Base-by-base conservation (phyloP, 2,329 filamentous ascomycete genomes). In the Fusarium sp. region DNA sequence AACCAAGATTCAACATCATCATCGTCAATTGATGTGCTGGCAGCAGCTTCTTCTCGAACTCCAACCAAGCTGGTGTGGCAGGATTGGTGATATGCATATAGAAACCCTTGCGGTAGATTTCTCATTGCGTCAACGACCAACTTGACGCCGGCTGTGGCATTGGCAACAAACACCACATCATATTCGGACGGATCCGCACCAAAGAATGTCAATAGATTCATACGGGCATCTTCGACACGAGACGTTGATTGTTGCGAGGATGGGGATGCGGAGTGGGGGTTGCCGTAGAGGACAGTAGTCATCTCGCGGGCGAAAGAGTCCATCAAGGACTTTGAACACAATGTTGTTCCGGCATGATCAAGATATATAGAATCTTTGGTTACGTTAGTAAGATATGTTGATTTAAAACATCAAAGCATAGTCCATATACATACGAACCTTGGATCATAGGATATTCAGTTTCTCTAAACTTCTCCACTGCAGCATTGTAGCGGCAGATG, bases 291-390 rank as follows among this genome's bases (percentile, higher is more conserved):
- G 72, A 90, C 92, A 6, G 87, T 84, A 26, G 91, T 90, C 86
- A 98, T 91, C 62, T 96, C 92, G n/a, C 82, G 79, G 10, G 93
- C 89, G 80, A 97, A 97, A 24, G 82, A 84, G 69, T 95, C 91
- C 78, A 98, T 90, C 24, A 96, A 81, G 31, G 92, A 94, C 78
- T 92, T 95, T 42, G 94, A 84, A 76, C 92, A 93, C 1, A 92
- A 84, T 0, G 94, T 95, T n/a, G 93, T 93, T n/a, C 94, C 95
- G 0, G 94, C 94, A 91, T 98, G 94, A 74, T 98, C 95, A 58
- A 98, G 90, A 78, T 98, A 98, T 46, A 90, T 85, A 11, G 88
- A 89, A 53, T 87, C 93, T 95, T 56, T 31, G 10, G 4, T 21
- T 10, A 43, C n/a, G 39, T 69, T 14, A 69, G 54, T 39, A 39